Percentiles rank a stretch among this genome's conserved stretches.
Evolutionary conservation across 2,329 filamentous ascomycete species (phyloP).

Genomic region (Cephalotrichum gorgonifer): DNA sequence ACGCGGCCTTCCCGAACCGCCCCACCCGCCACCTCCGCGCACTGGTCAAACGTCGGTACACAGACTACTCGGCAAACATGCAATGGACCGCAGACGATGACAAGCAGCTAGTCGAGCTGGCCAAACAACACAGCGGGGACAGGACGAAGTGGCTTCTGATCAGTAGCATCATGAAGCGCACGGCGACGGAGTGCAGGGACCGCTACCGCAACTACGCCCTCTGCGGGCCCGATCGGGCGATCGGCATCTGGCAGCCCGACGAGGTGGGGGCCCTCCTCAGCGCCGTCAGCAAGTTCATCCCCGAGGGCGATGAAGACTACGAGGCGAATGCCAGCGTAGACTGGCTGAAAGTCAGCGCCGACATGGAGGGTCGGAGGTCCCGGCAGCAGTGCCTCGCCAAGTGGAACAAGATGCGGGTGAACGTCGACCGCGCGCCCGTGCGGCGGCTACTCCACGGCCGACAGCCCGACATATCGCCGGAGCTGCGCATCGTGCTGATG

Average conservation of each 20-base stretch:
- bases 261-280: slow-evolving; percentile 33
- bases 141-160: slow-evolving; percentile 51
- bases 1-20: not conserved
- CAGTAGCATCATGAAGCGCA: slow-evolving; percentile 50
- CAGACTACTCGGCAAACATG: slow-evolving; percentile 17
- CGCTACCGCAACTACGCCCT: slow-evolving; percentile 60
- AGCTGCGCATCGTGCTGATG: slow-evolving; percentile 10
- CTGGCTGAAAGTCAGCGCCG: slow-evolving; percentile 54
- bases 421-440: slow-evolving; percentile 22
- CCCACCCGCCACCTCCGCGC: not conserved
- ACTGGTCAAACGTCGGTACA: not conserved
- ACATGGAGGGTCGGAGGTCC: slow-evolving; percentile 51
- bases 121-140: slow-evolving; percentile 27
- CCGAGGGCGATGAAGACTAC: slow-evolving; percentile 21
- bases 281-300: slow-evolving; percentile 35
- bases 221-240: slow-evolving; percentile 40
- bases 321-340: slow-evolving; percentile 31
- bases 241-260: slow-evolving; percentile 43
- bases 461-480: slow-evolving; percentile 8
- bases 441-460: slow-evolving; percentile 12
- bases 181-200: slow-evolving; percentile 56
- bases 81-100: slow-evolving; percentile 51
- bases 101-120: slow-evolving; percentile 35
- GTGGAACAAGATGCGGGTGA: slow-evolving; percentile 35
- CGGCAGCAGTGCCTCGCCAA: slow-evolving; percentile 59